Evolutionary conservation across 805 yeast species (phyloP), one percentile per base, ranked within the genome.

Genomic region (Spathaspora arborariae): DNA sequence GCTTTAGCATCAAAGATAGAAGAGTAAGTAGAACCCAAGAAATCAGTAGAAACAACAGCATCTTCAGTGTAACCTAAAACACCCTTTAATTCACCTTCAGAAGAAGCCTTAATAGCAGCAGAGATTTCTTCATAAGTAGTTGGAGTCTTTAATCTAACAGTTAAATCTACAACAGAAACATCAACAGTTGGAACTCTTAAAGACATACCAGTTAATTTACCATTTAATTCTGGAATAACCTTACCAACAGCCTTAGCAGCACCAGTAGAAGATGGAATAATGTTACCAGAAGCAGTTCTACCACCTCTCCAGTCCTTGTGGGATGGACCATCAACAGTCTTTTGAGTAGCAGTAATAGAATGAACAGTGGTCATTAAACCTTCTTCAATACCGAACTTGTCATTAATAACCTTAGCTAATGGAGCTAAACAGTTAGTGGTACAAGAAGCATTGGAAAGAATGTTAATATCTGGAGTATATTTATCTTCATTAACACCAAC

Each of bases 291-390:
- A 68, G 96, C 96, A 61, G 96, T 85, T 79, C 96, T 86, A 72
- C 96, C 96, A 71, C 96, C 96, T 83, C 96, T 85, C 96, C 96
- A 89, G 81, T 89, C 96, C 82, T 89, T 89, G 82, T 84, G 89
- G 70, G 96, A 88, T 63, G 96, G 95, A 76, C 96, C 96, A 72
- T 89, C 96, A 56, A 89, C 96, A 53, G 95, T 85, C 84, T 89
- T 89, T 76, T 89, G 96, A 63, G 96, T 86, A 60, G 96, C 96
- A 58, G 96, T 89, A 76, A 88, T 85, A 67, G 96, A 87, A 82
- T 89, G 96, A 57, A 89, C 91, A 54, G 96, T 89, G 74, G 96
- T 89, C 96, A 89, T 89, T 67, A 89, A 80, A 75, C 95, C 96
- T 73, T 88, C 89, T 66, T 84, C 87, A 62, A 89, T 84, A 54